phyloP scores from a whole-genome alignment of 2,329 filamentous ascomycete species.

The Coniochaeta sp. region DNA sequence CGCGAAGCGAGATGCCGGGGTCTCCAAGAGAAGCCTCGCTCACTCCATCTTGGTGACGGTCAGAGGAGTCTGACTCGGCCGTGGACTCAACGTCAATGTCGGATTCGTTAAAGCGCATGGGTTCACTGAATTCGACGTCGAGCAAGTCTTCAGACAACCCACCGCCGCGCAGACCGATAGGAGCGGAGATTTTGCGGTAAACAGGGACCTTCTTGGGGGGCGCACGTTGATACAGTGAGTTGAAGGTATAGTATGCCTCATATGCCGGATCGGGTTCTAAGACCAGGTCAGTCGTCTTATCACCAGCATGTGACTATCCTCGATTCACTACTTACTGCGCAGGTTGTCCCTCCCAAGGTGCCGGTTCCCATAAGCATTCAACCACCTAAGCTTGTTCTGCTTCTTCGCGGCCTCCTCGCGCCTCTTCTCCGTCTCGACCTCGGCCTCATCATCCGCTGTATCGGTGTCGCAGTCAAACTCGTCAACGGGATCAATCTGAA shows the following conservation, averaged over 20 bases:
- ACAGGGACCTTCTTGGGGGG: not conserved
- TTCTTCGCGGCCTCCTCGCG: not conserved
- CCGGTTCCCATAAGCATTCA: constrained; percentile 12
- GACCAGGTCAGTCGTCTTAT: not conserved
- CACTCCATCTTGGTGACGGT: not conserved
- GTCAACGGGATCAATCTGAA: constrained; percentile 16
- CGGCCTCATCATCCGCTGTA: constrained; percentile 6
- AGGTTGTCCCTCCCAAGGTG: constrained; percentile 8
- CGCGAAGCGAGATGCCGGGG: not conserved
- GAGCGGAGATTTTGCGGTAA: not conserved
- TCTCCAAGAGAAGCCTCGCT: too few species aligned
- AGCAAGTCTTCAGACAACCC: constrained; percentile 2
- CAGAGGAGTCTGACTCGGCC: not conserved
- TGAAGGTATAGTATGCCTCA: constrained; percentile 10
- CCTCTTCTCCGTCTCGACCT: not conserved
- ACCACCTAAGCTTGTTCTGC: constrained; percentile 8
- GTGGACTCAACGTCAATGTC: not conserved
- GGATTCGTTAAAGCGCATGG: not conserved
- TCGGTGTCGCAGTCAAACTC: constrained; percentile 11
- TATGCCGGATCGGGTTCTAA: constrained; percentile 10
- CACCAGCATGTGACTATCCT: too few species aligned
- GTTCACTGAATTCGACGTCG: not conserved
- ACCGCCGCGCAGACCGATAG: constrained; percentile 10
- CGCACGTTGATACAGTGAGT: not conserved
- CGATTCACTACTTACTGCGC: constrained; percentile 7